phyloP scores from a whole-genome alignment of 495 filamentous ascomycete species.

The Xylaria cubensis region DNA sequence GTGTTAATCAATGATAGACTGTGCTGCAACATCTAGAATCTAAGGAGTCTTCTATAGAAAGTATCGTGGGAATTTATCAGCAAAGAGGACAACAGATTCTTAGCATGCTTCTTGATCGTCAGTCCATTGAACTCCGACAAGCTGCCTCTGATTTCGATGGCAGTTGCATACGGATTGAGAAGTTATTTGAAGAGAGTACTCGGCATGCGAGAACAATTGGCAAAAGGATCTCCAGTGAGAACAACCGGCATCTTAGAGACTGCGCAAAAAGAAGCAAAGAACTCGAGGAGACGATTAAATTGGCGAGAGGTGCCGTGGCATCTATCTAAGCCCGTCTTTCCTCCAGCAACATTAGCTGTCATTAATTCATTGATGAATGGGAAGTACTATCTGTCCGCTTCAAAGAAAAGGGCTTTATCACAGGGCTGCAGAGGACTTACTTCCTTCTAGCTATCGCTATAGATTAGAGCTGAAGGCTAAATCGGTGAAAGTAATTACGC shows the following conservation, averaged over 20 bases:
- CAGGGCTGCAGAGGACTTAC: not conserved
- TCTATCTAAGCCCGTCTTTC: slow-evolving; percentile 3
- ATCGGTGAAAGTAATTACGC: not conserved
- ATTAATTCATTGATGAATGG: not conserved
- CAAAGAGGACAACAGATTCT: slow-evolving; percentile 2
- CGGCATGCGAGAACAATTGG: not conserved
- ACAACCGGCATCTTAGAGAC: not conserved
- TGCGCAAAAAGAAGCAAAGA: not conserved
- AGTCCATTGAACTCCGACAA: slow-evolving; percentile 23
- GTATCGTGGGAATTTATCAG: slow-evolving; percentile 18
- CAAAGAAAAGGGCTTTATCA: not conserved
- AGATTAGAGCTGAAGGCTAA: not conserved
- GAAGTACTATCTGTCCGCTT: not conserved
- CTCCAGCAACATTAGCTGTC: not conserved
- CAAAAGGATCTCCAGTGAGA: not conserved
- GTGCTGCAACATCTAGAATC: slow-evolving; percentile 14
- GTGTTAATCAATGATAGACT: slow-evolving; percentile 5
- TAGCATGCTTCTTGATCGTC: slow-evolving; percentile 11
- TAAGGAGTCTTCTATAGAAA: slow-evolving; percentile 18
- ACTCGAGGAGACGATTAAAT: slow-evolving; percentile 10
- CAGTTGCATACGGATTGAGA: not conserved
- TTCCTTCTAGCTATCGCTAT: not conserved
- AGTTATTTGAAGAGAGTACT: slow-evolving; percentile 6
- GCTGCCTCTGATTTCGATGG: not conserved
- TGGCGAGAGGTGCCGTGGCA: not conserved